These are phyloP conservation scores for Sarocladium strictum DNA, from an alignment of 2,329 filamentous ascomycete genomes.

Conservation along the genomic window DNA sequence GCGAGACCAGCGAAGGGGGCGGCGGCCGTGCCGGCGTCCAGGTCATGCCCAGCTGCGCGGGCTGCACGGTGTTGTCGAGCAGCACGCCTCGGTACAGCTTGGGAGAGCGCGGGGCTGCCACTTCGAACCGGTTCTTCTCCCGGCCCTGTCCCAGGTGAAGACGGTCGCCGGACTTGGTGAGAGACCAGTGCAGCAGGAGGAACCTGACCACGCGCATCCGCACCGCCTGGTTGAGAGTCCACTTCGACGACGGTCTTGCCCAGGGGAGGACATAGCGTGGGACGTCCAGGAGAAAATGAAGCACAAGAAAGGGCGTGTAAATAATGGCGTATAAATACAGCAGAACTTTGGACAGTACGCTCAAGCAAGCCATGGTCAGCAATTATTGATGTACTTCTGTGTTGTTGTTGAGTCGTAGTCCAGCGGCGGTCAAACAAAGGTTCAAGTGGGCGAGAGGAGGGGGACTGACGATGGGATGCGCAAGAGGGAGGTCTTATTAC, in stretches of 20 bases:
- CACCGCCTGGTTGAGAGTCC: constrained; percentile 11
- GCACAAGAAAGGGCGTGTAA: constrained; percentile 5
- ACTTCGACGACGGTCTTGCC: constrained; percentile 6
- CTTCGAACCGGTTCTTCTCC: constrained; percentile 19
- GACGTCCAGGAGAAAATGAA: constrained; percentile 1
- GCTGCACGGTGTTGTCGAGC: constrained; percentile 11
- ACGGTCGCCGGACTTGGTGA: constrained; percentile 9
- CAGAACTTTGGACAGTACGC: neutral
- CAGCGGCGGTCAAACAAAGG: too few species aligned
- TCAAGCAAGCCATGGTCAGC: neutral
- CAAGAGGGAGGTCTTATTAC: too few species aligned
- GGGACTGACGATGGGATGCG: too few species aligned
- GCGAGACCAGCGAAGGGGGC: constrained; percentile 6
- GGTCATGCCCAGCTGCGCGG: constrained; percentile 16
- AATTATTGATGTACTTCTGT: too few species aligned
- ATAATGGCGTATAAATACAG: neutral
- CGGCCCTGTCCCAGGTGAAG: constrained; percentile 13
- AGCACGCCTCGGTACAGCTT: constrained; percentile 15
- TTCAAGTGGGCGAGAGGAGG: too few species aligned
- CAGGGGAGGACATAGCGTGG: constrained; percentile 8
- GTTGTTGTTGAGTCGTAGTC: too few species aligned
- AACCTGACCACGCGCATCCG: constrained; percentile 11
- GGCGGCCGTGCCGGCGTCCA: constrained; percentile 18
- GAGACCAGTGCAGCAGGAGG: constrained; percentile 10
- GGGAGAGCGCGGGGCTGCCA: constrained; percentile 11